Percentiles rank a stretch among this genome's conserved stretches.
phyloP scores from a whole-genome alignment of 768 basidiomycete genomes.

The Pisolithus marmoratus region DNA sequence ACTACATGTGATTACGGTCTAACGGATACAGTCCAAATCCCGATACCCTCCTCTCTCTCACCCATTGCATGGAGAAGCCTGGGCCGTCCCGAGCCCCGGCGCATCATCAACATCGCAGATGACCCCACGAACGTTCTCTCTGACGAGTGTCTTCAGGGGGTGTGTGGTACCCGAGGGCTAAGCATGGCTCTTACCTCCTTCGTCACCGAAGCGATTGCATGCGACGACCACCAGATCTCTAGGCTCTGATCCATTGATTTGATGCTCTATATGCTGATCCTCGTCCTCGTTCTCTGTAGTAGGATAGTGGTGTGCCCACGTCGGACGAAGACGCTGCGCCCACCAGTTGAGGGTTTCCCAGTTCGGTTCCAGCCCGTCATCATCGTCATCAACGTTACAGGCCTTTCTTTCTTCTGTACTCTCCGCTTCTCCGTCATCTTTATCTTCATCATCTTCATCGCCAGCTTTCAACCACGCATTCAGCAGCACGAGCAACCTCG shows the following conservation, averaged over 20 bases:
- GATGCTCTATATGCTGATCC: constrained; percentile 5
- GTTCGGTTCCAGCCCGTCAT: constrained; percentile 31
- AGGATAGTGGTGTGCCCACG: constrained; percentile 44
- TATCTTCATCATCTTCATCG: constrained; percentile 27
- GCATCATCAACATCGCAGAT: constrained; percentile 59
- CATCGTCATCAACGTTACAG: not conserved
- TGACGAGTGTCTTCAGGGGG: too few relatives aligned
- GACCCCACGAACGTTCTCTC: constrained; percentile 73
- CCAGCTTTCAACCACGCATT: constrained; percentile 71
- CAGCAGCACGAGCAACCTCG: constrained; percentile 62
- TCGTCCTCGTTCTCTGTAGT: constrained; percentile 11
- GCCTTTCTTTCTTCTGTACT: constrained; percentile 1
- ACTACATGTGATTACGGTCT: constrained; percentile 2
- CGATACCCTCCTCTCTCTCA: constrained; percentile 52
- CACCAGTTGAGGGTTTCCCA: constrained; percentile 70
- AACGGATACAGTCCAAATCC: constrained; percentile 41
- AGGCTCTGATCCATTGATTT: constrained; percentile 2
- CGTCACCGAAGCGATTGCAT: constrained; percentile 75
- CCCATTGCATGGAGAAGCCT: constrained; percentile 54
- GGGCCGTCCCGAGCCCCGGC: constrained; percentile 42
- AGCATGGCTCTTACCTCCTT: constrained; percentile 56
- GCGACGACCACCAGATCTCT: constrained; percentile 61
- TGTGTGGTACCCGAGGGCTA: not conserved
- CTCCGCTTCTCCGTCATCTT: constrained; percentile 18
- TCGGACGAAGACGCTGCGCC: constrained; percentile 55